Evolutionary conservation across 1,284 basidiomycete species (phyloP).

Genomic region (Moesziomyces sp.): DNA sequence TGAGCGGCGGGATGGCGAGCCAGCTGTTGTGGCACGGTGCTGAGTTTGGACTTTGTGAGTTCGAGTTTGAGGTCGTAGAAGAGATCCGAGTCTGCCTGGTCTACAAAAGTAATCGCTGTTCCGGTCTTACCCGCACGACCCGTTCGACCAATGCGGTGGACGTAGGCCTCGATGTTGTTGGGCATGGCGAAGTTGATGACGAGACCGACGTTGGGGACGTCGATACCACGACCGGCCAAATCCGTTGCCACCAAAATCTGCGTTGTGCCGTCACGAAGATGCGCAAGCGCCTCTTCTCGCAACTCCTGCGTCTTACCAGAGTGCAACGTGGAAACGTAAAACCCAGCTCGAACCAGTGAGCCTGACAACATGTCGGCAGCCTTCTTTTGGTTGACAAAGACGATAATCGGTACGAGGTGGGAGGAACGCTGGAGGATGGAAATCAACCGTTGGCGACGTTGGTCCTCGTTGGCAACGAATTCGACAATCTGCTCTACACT

Average conservation of each 20-base stretch:
- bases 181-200: constrained; percentile 99
- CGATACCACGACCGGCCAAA: constrained; percentile 96
- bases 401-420: constrained; percentile 91
- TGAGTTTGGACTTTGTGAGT: constrained; percentile 57
- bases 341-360: constrained; percentile 86
- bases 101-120: constrained; percentile 91
- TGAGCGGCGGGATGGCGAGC: constrained; percentile 62
- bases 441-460: constrained; percentile 88
- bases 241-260: constrained; percentile 91
- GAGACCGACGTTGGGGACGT: constrained; percentile 92
- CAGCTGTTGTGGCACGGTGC: constrained; percentile 48
- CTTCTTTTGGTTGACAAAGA: constrained; percentile 99
- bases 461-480: constrained; percentile 90
- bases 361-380: constrained; percentile 95
- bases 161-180: constrained; percentile 92
- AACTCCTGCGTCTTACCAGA: constrained; percentile 98
- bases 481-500: constrained; percentile 97
- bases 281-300: constrained; percentile 88
- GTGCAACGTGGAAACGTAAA: constrained; percentile 88
- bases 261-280: constrained; percentile 86
- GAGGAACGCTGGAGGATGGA: constrained; percentile 85
- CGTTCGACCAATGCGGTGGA: constrained; percentile 96
- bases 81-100: constrained; percentile 94
- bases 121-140: constrained; percentile 96
- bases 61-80: constrained; percentile 71